These are phyloP conservation scores for Schoenoplectus triqueter DNA, from an alignment of 202 grass and related monocot genomes.

Conservation along the genomic window DNA sequence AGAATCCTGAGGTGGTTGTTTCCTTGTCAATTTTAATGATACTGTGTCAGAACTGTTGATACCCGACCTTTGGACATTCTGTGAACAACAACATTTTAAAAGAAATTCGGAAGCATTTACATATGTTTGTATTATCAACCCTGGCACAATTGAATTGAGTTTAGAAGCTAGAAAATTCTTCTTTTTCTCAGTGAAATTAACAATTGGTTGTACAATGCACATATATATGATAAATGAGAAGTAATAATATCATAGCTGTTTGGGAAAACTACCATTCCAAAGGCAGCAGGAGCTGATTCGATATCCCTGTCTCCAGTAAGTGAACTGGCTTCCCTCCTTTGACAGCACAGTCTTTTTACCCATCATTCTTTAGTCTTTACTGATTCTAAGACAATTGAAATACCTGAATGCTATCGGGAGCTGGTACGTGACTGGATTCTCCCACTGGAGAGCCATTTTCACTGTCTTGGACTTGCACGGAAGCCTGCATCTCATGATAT, in stretches of 20 bases:
- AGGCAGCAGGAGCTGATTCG: not conserved
- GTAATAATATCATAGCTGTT: not conserved
- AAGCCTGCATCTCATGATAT: conserved; percentile 22
- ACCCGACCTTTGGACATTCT: not conserved
- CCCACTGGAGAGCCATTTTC: not conserved
- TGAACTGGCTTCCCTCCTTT: not conserved
- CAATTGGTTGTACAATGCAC: not conserved
- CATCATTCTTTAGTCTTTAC: too few species aligned
- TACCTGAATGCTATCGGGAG: conserved; percentile 1
- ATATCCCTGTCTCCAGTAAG: not conserved
- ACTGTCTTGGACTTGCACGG: not conserved
- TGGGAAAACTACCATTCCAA: conserved; percentile 21
- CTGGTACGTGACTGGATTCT: not conserved
- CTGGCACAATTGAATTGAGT: too few species aligned
- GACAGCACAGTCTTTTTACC: too few species aligned
- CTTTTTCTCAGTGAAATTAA: not conserved
- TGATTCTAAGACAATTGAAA: conserved; percentile 15
- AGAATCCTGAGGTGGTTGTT: not conserved
- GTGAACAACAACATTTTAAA: not conserved
- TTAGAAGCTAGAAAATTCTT: not conserved
- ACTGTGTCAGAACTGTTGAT: not conserved
- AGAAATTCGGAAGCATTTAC: not conserved
- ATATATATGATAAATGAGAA: not conserved
- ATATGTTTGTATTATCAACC: too few species aligned
- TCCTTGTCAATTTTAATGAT: not conserved